Evolutionary conservation across 768 basidiomycete genomes (phyloP).

Genomic region (Arthromyces matolae): DNA sequence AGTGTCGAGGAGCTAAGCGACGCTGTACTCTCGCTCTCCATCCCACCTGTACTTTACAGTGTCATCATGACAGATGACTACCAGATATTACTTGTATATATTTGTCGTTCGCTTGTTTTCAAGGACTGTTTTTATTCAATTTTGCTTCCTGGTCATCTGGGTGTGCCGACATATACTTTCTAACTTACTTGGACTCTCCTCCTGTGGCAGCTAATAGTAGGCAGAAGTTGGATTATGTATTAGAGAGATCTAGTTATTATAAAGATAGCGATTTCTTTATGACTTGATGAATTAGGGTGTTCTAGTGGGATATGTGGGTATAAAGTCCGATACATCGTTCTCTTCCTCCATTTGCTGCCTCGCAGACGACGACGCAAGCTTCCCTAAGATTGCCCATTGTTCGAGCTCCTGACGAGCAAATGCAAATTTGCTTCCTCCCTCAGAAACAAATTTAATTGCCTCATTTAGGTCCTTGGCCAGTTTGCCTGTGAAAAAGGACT

Average conservation of each 20-base stretch:
- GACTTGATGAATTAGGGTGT: slow-evolving; percentile 7
- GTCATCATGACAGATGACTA: slow-evolving; percentile 1
- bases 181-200: too few species aligned
- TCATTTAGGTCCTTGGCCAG: slow-evolving; percentile 44
- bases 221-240: slow-evolving; percentile 4
- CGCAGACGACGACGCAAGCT: slow-evolving; percentile 16
- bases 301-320: too few species aligned
- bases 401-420: slow-evolving; percentile 19
- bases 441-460: slow-evolving; percentile 33
- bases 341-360: not conserved
- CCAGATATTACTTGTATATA: slow-evolving; percentile 8
- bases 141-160: too few species aligned
- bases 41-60: slow-evolving; percentile 11
- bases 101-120: slow-evolving; percentile 7
- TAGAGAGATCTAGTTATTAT: slow-evolving; percentile 7
- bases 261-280: slow-evolving; percentile 10
- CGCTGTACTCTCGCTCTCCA: too few species aligned
- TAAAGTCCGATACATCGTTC: slow-evolving; percentile 15
- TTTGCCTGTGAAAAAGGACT: slow-evolving; percentile 42
- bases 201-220: slow-evolving; percentile 1
- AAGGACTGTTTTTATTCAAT: slow-evolving; percentile 3
- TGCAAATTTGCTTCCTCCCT: slow-evolving; percentile 17
- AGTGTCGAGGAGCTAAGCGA: too few species aligned
- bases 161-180: slow-evolving; percentile 10
- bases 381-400: slow-evolving; percentile 27